Percentiles rank a stretch among this genome's conserved stretches.
Conservation (phyloP, 1,284 basidiomycete species). For the Puccinia novopanici region DNA sequence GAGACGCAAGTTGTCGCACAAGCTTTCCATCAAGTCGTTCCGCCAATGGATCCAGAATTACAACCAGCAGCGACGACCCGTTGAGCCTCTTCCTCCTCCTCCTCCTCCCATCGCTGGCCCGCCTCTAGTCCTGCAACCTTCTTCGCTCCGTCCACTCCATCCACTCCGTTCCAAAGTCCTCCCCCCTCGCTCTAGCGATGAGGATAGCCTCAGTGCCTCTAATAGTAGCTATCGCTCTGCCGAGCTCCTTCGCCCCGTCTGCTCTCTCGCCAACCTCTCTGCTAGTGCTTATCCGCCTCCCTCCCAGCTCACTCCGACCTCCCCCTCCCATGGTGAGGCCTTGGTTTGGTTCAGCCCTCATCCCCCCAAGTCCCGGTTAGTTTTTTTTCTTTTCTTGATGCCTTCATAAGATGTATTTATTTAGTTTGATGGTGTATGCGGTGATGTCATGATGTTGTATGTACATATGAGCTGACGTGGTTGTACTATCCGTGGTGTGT, state of each 20-base stretch:
- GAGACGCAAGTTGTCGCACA: neutral
- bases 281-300: neutral
- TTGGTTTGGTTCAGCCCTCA: neutral
- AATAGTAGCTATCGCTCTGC: neutral
- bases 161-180: neutral
- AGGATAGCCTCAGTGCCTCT: neutral
- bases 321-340: neutral
- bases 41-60: conserved; percentile 32
- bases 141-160: neutral
- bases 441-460: neutral
- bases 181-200: neutral
- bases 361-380: neutral
- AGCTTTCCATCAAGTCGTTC: conserved; percentile 31
- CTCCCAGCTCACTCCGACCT: neutral
- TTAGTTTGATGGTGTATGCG: neutral
- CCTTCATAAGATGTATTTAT: neutral
- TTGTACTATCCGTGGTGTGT: no score
- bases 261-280: no score
- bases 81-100: neutral
- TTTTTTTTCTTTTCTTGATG: neutral
- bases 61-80: conserved; percentile 16
- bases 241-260: neutral
- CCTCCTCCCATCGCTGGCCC: neutral
- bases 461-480: neutral
- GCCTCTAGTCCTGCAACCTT: neutral